Evolutionary conservation across 495 filamentous ascomycete genomes (phyloP).

Genomic region (Halenospora varia): DNA sequence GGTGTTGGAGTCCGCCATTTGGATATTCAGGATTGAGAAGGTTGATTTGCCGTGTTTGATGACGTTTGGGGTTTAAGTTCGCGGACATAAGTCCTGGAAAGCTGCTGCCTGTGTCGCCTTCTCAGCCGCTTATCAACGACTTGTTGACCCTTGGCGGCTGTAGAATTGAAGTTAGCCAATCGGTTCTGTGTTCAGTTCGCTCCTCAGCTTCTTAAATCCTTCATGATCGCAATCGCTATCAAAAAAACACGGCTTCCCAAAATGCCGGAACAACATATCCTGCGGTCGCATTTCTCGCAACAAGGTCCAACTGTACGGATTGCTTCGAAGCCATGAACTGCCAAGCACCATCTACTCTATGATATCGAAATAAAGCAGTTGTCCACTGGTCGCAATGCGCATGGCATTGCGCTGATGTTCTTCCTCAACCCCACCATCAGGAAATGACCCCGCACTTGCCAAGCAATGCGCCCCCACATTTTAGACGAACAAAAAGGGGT

Average conservation of each 20-base stretch:
- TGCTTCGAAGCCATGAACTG: background rate
- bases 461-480: background rate
- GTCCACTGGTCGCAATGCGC: background rate
- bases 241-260: too few species aligned
- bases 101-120: background rate
- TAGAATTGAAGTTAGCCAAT: background rate
- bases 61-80: too few species aligned
- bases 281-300: background rate
- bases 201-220: background rate
- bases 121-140: background rate
- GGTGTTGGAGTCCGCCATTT: too few species aligned
- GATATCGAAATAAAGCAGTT: background rate
- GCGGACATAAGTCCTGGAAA: too few species aligned
- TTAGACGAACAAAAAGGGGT: background rate
- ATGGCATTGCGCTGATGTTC: too few species aligned
- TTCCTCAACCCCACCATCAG: background rate
- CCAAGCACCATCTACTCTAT: background rate
- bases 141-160: background rate
- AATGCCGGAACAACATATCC: too few species aligned
- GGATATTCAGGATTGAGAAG: too few species aligned
- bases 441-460: background rate
- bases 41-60: too few species aligned
- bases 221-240: background rate
- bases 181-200: background rate
- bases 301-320: background rate